phyloP scores from a whole-genome alignment of 2,329 filamentous ascomycete genomes.

The Fusarium falciforme region DNA sequence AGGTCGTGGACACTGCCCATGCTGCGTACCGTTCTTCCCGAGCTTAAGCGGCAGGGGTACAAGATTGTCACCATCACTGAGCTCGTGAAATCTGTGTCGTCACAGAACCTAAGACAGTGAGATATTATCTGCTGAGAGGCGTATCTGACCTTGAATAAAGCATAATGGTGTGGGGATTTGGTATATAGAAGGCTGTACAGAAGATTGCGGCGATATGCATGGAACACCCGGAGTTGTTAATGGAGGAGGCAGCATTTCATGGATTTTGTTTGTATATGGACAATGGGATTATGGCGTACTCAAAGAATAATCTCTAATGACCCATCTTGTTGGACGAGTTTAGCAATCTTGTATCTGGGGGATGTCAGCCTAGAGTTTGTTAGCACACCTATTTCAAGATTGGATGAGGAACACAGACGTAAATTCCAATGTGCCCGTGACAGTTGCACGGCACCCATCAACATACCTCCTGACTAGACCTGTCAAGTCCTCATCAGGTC shows the following conservation, averaged over 20 bases:
- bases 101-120: conserved; percentile 39
- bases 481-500: conserved; percentile 17
- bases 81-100: conserved; percentile 61
- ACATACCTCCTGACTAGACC: conserved; percentile 38
- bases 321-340: conserved; percentile 47
- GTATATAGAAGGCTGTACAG: neutral
- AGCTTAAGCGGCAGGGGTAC: conserved; percentile 77
- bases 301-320: conserved; percentile 48
- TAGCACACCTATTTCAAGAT: conserved; percentile 4
- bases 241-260: neutral
- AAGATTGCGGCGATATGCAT: neutral
- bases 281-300: conserved; percentile 3
- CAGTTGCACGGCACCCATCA: conserved; percentile 46
- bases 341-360: conserved; percentile 47
- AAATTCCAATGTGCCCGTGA: conserved; percentile 49
- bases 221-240: neutral
- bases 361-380: conserved; percentile 46
- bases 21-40: conserved; percentile 77
- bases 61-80: conserved; percentile 77
- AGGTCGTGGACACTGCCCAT: conserved; percentile 86
- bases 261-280: neutral
- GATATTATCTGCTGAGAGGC: neutral
- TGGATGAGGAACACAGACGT: conserved; percentile 40
- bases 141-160: neutral
- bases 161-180: neutral